Base-by-base conservation (phyloP, 805 yeast species). In the Candida xiaguanensis region DNA sequence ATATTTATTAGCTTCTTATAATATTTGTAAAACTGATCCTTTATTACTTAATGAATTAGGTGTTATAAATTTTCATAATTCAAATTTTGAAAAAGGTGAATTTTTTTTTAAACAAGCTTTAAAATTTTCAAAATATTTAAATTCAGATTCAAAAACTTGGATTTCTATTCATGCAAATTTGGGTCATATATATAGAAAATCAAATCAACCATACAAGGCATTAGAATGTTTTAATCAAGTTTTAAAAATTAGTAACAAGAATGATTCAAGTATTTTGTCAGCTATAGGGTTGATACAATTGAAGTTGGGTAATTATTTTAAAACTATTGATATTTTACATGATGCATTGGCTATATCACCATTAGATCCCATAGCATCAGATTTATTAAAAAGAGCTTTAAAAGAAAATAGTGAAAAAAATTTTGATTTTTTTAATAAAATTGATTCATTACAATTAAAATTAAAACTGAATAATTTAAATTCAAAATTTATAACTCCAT, bases 1-100 rank as follows among this genome's bases (percentile, higher is more conserved):
- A 57, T 93, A 90, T 53, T 72, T 93, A 20, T 63, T 71, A 41
- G 75, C 90, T 3, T 77, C 97, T 1, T 81, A 78, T 50, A 78
- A 79, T 15, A 77, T 89, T 2, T 90, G 96, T 59, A 80, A 85
- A 16, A 70, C 77, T 3, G 99, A 93, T 59, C 98, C 99, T 3
- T 62, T 91, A 35, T 63, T 93, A 31, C 68, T 93, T 45, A 93
- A 93, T 59, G 99, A 93, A 57, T 65, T 91, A 56, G 99, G 97
- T 4, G 98, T 93, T 2, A 77, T 90, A n/a, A 72, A 79, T 51
- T 93, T 86, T 56, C 90, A 91, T 56, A 82, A 78, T 50, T 70
- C 72, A 43, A 84, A 86, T 40, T 68, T 82, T 19, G 55, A 61
- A 9, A 78, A 72, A 45, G 93, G 97, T 0, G 93, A 88, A 54